Percentiles rank a stretch among this genome's conserved stretches.
Conservation (phyloP, 768 basidiomycete genomes). For the Suillus paluster region DNA sequence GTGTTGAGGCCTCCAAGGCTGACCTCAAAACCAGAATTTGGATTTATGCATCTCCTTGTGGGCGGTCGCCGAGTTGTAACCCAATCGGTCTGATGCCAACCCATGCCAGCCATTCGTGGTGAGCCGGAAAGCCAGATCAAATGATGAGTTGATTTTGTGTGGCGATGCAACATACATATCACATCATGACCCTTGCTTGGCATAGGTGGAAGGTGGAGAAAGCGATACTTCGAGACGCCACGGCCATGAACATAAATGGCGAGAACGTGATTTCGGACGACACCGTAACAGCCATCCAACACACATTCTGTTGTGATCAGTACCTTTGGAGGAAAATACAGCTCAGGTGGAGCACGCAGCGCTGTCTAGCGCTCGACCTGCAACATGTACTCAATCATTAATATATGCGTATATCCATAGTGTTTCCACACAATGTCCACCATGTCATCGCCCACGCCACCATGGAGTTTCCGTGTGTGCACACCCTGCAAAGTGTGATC, state of each 20-base stretch:
- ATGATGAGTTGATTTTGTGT: too few species aligned
- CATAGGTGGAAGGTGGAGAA: neutral
- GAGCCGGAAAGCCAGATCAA: too few species aligned
- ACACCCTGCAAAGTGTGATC: neutral
- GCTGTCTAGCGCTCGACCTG: neutral
- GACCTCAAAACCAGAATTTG: too few species aligned
- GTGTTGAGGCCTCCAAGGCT: neutral
- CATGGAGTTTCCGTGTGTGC: neutral
- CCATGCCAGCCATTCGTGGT: too few species aligned
- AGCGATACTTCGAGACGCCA: neutral
- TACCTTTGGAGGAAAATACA: neutral
- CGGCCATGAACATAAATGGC: too few species aligned
- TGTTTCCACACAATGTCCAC: constrained; percentile 4
- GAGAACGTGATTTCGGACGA: neutral
- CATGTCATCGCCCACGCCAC: neutral
- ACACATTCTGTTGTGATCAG: neutral
- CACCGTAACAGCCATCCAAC: neutral
- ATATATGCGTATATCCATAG: constrained; percentile 1
- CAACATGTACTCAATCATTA: constrained; percentile 1
- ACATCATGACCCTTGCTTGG: neutral
- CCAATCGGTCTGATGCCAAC: too few species aligned
- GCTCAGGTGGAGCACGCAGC: neutral
- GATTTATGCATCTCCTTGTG: too few species aligned
- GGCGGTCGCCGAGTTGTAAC: too few species aligned
- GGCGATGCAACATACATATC: too few species aligned